Conservation (phyloP, 495 filamentous ascomycete species). For the Sabuloglossum arenarium region DNA sequence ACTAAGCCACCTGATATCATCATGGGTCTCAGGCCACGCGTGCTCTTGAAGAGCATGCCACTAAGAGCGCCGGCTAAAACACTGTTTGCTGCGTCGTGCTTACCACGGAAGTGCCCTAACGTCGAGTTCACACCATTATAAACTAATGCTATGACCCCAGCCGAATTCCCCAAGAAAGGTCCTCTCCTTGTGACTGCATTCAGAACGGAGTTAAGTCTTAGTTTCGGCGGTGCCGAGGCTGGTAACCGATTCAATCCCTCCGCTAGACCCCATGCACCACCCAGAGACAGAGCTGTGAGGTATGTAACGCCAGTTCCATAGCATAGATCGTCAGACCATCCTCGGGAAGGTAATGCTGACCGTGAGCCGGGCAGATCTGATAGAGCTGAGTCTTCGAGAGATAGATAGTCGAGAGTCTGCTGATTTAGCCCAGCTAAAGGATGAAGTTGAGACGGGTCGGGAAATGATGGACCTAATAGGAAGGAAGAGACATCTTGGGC, state of each 20-base stretch:
- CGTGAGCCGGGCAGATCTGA: constrained; percentile 72
- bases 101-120: constrained; percentile 65
- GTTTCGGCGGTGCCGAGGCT: constrained; percentile 56
- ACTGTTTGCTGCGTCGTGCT: constrained; percentile 81
- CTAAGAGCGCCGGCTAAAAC: constrained; percentile 65
- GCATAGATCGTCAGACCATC: constrained; percentile 94
- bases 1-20: constrained; percentile 79
- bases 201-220: constrained; percentile 78
- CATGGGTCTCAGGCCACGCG: constrained; percentile 75
- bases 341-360: constrained; percentile 76
- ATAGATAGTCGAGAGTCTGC: constrained; percentile 78
- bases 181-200: constrained; percentile 84
- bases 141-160: constrained; percentile 82
- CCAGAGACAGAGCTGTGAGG: constrained; percentile 61
- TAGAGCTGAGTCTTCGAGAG: constrained; percentile 77
- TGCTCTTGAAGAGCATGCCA: constrained; percentile 92
- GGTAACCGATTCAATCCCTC: constrained; percentile 66
- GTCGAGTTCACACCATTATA: constrained; percentile 91
- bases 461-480: constrained; percentile 41
- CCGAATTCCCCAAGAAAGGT: constrained; percentile 91
- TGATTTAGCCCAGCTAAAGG: constrained; percentile 89
- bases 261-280: constrained; percentile 75
- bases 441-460: constrained; percentile 74
- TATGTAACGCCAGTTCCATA: constrained; percentile 94
- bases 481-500: constrained; percentile 68